A percentile compares a stretch with the other conserved stretches of the same genome.
Conservation (phyloP, 1,139 yeast species). For the Saccharomyces hybrid region DNA sequence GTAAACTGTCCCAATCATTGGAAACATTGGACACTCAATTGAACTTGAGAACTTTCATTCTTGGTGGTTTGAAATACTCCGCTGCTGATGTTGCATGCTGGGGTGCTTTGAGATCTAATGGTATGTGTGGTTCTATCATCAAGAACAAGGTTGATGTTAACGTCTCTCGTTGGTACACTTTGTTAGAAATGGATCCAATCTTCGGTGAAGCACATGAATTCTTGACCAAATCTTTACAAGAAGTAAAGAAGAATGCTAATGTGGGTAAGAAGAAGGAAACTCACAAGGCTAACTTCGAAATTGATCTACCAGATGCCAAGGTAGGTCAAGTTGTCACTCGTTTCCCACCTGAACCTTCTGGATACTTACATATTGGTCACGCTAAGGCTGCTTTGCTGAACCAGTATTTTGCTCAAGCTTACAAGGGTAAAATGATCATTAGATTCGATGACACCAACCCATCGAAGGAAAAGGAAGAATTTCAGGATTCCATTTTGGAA, state of each 20-base stretch:
- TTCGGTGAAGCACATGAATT: constrained; percentile 67
- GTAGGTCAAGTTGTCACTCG: constrained; percentile 94
- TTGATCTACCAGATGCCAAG: constrained; percentile 81
- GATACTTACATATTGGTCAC: constrained; percentile 93
- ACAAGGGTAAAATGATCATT: constrained; percentile 88
- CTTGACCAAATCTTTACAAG: constrained; percentile 60
- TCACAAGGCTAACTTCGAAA: constrained; percentile 88
- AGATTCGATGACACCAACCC: constrained; percentile 98
- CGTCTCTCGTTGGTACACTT: constrained; percentile 88
- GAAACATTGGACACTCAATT: constrained; percentile 76
- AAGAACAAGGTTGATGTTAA: constrained; percentile 78
- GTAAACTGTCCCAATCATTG: constrained; percentile 67
- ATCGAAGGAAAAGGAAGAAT: constrained; percentile 85
- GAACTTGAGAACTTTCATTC: constrained; percentile 71
- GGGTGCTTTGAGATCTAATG: constrained; percentile 91
- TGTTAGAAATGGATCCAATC: constrained; percentile 56
- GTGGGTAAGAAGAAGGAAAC: constrained; percentile 60
- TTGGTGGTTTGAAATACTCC: constrained; percentile 54
- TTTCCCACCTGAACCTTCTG: constrained; percentile 85
- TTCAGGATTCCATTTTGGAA: constrained; percentile 84
- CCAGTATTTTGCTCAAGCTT: constrained; percentile 88
- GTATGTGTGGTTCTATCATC: constrained; percentile 83
- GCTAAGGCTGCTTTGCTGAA: constrained; percentile 94
- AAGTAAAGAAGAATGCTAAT: constrained; percentile 64
- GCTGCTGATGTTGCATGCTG: constrained; percentile 82